These are phyloP conservation scores for Garcia nutans DNA, from an alignment of 345 rosid genomes.

Conservation along the genomic window DNA sequence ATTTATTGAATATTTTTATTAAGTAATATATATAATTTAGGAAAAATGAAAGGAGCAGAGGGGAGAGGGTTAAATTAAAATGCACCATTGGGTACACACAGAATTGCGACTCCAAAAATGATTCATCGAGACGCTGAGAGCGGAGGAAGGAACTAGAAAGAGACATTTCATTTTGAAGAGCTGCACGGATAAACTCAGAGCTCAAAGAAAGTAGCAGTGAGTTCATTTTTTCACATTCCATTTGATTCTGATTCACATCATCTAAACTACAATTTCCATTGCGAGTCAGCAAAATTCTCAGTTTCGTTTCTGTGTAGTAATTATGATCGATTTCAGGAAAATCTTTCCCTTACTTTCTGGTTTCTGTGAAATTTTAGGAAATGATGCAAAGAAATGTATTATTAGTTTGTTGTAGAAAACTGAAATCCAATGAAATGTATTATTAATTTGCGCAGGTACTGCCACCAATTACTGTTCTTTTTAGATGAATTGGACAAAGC, in stretches of 20 bases:
- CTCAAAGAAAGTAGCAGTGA: background rate
- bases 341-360: background rate
- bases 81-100: background rate
- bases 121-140: background rate
- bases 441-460: background rate
- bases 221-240: background rate
- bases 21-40: too few relatives aligned
- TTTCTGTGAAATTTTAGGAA: background rate
- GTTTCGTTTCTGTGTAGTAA: too few relatives aligned
- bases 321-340: too few relatives aligned
- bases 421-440: background rate
- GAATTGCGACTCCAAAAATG: background rate
- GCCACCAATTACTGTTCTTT: too few relatives aligned
- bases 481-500: conserved; percentile 10
- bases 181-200: background rate
- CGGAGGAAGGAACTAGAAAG: background rate
- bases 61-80: too few relatives aligned
- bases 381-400: background rate
- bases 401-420: background rate
- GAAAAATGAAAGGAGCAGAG: too few relatives aligned
- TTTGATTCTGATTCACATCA: too few relatives aligned
- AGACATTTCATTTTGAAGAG: too few relatives aligned
- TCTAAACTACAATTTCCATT: too few relatives aligned
- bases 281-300: background rate
- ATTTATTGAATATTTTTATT: too few relatives aligned